phyloP scores from a whole-genome alignment of 768 basidiomycete species.

The Sporobolomyces phaffii region DNA sequence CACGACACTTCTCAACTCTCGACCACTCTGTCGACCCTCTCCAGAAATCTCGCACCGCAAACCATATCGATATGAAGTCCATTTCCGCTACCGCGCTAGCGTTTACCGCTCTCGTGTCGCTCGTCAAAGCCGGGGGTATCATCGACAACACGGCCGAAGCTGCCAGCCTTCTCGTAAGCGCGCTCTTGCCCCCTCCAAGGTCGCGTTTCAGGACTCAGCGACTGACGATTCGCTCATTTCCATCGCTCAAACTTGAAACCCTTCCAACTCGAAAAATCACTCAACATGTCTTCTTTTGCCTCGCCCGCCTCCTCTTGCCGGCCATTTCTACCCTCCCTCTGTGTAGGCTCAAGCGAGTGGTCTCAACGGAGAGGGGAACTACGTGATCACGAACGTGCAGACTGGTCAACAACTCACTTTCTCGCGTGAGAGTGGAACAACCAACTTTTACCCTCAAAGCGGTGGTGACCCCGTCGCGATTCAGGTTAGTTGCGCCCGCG shows the following conservation, averaged over 20 bases:
- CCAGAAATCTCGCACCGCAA: neutral
- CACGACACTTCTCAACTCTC: no score
- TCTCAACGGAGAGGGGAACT: slow-evolving; percentile 30
- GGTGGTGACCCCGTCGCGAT: slow-evolving; percentile 15
- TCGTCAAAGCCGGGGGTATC: slow-evolving; percentile 21
- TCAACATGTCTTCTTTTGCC: neutral
- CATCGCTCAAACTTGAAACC: neutral
- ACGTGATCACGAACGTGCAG: slow-evolving; percentile 31
- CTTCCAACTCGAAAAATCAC: neutral
- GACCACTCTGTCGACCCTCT: no score
- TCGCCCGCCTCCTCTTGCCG: neutral
- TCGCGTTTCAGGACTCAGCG: no score
- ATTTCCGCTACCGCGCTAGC: slow-evolving; percentile 1
- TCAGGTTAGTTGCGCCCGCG: slow-evolving; percentile 8
- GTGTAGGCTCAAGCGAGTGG: slow-evolving; percentile 12
- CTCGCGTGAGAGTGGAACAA: slow-evolving; percentile 2
- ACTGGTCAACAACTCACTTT: slow-evolving; percentile 26
- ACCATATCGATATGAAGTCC: neutral
- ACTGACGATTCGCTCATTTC: neutral
- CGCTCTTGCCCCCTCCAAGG: no score
- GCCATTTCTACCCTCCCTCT: neutral
- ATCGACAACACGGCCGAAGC: slow-evolving; percentile 30
- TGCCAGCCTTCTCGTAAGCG: slow-evolving; percentile 7
- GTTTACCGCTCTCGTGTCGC: neutral
- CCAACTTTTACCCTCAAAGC: slow-evolving; percentile 28